A percentile compares a stretch with the other conserved stretches of the same genome.
Conservation (phyloP, 805 yeast species). For the Schwanniomyces vanrijiae region DNA sequence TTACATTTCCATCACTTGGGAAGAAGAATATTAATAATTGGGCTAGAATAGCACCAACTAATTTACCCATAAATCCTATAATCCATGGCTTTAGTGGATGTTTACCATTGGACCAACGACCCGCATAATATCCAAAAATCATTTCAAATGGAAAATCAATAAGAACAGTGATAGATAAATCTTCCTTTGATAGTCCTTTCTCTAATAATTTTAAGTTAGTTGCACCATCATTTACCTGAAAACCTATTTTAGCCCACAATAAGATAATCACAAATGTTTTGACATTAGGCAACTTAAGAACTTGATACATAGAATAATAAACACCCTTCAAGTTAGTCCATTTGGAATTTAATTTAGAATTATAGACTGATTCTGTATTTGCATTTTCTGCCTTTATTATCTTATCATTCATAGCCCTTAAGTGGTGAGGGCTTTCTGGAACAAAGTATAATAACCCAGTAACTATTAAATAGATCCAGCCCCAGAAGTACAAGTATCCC, state of each 20-base stretch:
- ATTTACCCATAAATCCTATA: conserved; percentile 79
- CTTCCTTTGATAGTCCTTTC: conserved; percentile 90
- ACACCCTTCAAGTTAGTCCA: conserved; percentile 47
- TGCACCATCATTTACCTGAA: conserved; percentile 94
- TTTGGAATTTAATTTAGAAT: conserved; percentile 15
- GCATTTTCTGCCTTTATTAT: conserved; percentile 26
- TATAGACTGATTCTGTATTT: conserved; percentile 26
- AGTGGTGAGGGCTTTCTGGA: conserved; percentile 69
- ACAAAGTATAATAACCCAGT: conserved; percentile 63
- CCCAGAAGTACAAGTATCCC: conserved; percentile 77
- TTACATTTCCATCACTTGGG: conserved; percentile 56
- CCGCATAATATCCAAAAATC: conserved; percentile 92
- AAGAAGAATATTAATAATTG: conserved; percentile 70
- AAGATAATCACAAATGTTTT: conserved; percentile 74
- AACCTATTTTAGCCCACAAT: conserved; percentile 82
- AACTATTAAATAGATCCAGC: conserved; percentile 64
- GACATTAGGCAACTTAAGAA: conserved; percentile 68
- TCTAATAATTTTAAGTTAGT: conserved; percentile 89
- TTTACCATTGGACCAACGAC: conserved; percentile 85
- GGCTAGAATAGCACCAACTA: conserved; percentile 73
- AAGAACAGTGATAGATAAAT: conserved; percentile 85
- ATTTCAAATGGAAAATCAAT: conserved; percentile 97
- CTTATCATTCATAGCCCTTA: conserved; percentile 30
- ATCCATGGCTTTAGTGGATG: conserved; percentile 87
- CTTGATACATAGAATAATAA: conserved; percentile 64